Evolutionary conservation across 2,329 filamentous ascomycete genomes (phyloP).

Genomic region (Leptosphaerulina australis): DNA sequence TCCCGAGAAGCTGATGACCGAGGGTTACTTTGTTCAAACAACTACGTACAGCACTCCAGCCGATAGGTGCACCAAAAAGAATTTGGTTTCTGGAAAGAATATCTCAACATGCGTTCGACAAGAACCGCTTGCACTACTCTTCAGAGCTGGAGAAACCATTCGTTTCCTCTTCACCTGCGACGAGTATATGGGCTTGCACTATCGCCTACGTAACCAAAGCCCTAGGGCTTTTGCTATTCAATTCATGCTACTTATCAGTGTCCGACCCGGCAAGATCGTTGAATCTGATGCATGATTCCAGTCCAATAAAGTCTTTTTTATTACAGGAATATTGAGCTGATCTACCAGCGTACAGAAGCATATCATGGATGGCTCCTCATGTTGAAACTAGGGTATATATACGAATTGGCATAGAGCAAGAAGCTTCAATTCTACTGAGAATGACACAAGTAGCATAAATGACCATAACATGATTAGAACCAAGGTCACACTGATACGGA

Average conservation of each 20-base stretch:
- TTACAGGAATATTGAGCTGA: constrained; percentile 7
- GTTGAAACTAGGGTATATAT: too few relatives aligned
- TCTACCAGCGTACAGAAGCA: background rate
- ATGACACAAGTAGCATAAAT: too few relatives aligned
- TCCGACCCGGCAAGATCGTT: constrained; percentile 2
- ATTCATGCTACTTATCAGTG: background rate
- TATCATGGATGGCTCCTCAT: background rate
- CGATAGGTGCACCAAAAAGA: background rate
- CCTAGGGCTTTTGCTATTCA: constrained; percentile 10
- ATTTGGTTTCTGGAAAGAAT: background rate
- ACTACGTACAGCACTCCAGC: background rate
- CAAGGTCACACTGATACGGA: too few relatives aligned
- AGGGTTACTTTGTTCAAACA: background rate
- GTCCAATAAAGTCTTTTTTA: constrained; percentile 3
- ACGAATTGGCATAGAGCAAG: too few relatives aligned
- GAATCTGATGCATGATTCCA: constrained; percentile 2
- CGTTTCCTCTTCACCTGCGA: constrained; percentile 16
- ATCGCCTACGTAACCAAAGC: constrained; percentile 6
- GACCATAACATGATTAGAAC: too few relatives aligned
- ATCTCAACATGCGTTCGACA: constrained; percentile 3
- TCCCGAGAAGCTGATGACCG: background rate
- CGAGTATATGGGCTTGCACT: constrained; percentile 11
- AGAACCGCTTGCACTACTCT: constrained; percentile 10
- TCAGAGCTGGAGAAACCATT: constrained; percentile 9
- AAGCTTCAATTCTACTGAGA: too few relatives aligned